Evolutionary conservation across 352 stramenopile species (phyloP).

Genomic region (Pythium phragmitis): DNA sequence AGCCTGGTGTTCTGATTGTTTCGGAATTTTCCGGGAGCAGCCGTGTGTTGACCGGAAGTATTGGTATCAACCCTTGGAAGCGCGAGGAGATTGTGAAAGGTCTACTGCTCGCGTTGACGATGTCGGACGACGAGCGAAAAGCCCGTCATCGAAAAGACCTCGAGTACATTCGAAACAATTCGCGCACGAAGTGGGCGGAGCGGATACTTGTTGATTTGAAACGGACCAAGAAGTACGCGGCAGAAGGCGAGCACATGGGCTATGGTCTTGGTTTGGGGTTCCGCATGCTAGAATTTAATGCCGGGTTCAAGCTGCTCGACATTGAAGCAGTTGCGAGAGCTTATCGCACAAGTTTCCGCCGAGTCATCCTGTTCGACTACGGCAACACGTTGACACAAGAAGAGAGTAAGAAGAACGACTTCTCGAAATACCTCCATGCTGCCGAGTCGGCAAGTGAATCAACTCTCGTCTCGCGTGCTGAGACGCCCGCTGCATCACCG

Average conservation of each 20-base stretch:
- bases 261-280: conserved; percentile 96
- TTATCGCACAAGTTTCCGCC: conserved; percentile 83
- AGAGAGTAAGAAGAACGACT: conserved; percentile 69
- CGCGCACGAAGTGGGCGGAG: conserved; percentile 96
- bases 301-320: conserved; percentile 95
- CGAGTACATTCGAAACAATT: conserved; percentile 94
- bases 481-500: conserved; percentile 47
- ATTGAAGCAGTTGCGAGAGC: conserved; percentile 87
- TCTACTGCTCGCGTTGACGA: conserved; percentile 63
- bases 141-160: conserved; percentile 83
- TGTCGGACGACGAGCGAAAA: conserved; percentile 63
- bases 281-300: conserved; percentile 95
- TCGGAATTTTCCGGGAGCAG: conserved; percentile 98
- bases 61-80: conserved; percentile 99
- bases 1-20: conserved; percentile 91
- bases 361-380: conserved; percentile 98
- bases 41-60: conserved; percentile 94
- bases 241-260: conserved; percentile 92
- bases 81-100: conserved; percentile 83
- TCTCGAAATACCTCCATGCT: conserved; percentile 83
- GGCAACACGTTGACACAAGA: conserved; percentile 96
- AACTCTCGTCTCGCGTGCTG: conserved; percentile 36
- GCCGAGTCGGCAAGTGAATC: conserved; percentile 29
- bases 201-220: conserved; percentile 98
- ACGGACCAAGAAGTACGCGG: conserved; percentile 81